Base-by-base conservation (phyloP, 2,329 filamentous ascomycete species). In the Fusarium brachygibbosum region DNA sequence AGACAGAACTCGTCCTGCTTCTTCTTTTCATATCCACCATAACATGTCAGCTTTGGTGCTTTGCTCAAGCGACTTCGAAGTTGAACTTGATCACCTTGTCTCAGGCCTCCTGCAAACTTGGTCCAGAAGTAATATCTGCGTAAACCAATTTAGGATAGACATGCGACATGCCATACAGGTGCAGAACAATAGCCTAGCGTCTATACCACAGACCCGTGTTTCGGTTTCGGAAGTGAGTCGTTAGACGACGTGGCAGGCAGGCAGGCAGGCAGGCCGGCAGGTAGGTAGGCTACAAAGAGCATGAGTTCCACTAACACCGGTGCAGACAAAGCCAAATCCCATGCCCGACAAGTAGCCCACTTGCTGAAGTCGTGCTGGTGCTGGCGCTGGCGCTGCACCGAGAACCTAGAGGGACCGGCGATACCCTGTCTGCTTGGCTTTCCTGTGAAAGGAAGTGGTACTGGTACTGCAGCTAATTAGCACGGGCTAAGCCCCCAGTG, bases 161-260 rank as follows among this genome's bases (percentile, higher is more conserved):
- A 44, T 52, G 53, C 32, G 48, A 32, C 19, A 35, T 31, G 25
- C 31, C 21, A 54, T 29, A 52, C 38, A 54, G 38, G 23, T 56
- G 46, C 28, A 48, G n/a, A 56, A 35, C 38, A 56, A 35, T 42
- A 59, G 19, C 46, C 34, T 69, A 45, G 48, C 42, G 52, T 57
- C n/a, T 25, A 23, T 52, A 37, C 28, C 35, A 66, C 46, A 54
- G 34, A 57, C 29, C 31, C 34, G 53, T 66, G 56, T 62, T 69
- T 68, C 50, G 49, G 66, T 62, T 68, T 66, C 25, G 53, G 66
- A 63, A 63, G 53, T 58, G 50, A 58, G 57, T 67, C 42, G 41
- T 52, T 40, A 58, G 68, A 61, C 69, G 66, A 74, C 71, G 63
- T 73, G 71, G 71, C 67, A 67, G 21, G 21, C 38, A 17, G 71